phyloP scores from a whole-genome alignment of 257 asterid species.

The Craterostigma plantagineum region DNA sequence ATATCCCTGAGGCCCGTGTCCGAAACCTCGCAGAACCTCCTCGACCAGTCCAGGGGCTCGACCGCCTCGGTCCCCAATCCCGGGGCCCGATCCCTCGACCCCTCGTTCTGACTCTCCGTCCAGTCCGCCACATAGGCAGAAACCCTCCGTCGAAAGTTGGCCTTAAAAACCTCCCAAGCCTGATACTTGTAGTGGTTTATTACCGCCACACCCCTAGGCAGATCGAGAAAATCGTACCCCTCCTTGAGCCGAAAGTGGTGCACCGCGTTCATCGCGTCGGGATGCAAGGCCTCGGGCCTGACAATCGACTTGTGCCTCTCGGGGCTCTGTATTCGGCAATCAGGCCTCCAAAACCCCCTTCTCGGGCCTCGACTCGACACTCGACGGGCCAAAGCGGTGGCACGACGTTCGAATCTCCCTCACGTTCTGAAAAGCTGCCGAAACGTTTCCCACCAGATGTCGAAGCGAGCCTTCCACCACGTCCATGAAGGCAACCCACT shows the following conservation, averaged over 20 bases:
- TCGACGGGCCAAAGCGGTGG: conserved; percentile 91
- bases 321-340: conserved; percentile 79
- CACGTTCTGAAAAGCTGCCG: conserved; percentile 24
- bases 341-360: conserved; percentile 73
- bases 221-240: conserved; percentile 40
- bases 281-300: conserved; percentile 60
- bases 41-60: conserved; percentile 78
- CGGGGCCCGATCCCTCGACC: conserved; percentile 91
- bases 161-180: conserved; percentile 83
- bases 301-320: conserved; percentile 93
- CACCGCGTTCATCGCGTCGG: conserved; percentile 72
- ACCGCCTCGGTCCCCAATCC: conserved; percentile 95
- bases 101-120: conserved; percentile 81
- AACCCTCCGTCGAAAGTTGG: conserved; percentile 72
- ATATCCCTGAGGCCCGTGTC: conserved; percentile 74
- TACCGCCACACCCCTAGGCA: conserved; percentile 49
- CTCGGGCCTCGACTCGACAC: conserved; percentile 38
- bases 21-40: conserved; percentile 82
- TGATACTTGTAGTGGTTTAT: conserved; percentile 88
- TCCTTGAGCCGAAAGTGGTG: conserved; percentile 68
- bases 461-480: conserved; percentile 49
- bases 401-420: conserved; percentile 79
- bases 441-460: conserved; percentile 33
- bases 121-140: conserved; percentile 92
- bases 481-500: conserved; percentile 88